Conservation (phyloP, 805 yeast species). For the Jamesozyma lodderae region DNA sequence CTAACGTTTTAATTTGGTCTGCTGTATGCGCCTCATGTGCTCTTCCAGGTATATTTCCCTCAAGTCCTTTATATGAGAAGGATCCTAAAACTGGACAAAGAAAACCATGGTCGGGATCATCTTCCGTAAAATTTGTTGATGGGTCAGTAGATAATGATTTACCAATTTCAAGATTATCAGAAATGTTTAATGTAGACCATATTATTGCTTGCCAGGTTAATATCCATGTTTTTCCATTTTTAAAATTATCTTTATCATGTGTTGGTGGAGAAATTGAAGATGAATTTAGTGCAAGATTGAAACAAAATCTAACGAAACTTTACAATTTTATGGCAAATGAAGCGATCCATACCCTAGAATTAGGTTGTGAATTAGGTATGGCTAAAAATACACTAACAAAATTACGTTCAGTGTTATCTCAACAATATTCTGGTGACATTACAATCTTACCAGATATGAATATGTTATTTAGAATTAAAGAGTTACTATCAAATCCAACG, state of each 20-base stretch:
- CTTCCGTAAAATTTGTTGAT: slow-evolving; percentile 75
- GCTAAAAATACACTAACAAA: slow-evolving; percentile 64
- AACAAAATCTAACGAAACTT: slow-evolving; percentile 41
- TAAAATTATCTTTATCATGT: slow-evolving; percentile 55
- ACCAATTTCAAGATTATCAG: slow-evolving; percentile 80
- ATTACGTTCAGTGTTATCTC: slow-evolving; percentile 64
- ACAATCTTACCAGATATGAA: slow-evolving; percentile 76
- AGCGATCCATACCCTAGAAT: slow-evolving; percentile 62
- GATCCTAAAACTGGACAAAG: slow-evolving; percentile 60
- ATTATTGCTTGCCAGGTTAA: slow-evolving; percentile 95
- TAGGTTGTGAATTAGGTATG: slow-evolving; percentile 72
- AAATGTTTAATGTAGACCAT: slow-evolving; percentile 94
- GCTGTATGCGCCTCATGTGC: slow-evolving; percentile 90
- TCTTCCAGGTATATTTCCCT: slow-evolving; percentile 80
- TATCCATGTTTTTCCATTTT: slow-evolving; percentile 85
- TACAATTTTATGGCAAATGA: slow-evolving; percentile 60
- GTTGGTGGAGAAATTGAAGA: slow-evolving; percentile 64
- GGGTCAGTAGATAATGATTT: slow-evolving; percentile 92
- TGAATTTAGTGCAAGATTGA: slow-evolving; percentile 46
- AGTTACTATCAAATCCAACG: slow-evolving; percentile 70
- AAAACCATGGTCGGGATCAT: slow-evolving; percentile 66
- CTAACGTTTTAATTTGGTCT: slow-evolving; percentile 71
- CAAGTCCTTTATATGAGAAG: slow-evolving; percentile 75
- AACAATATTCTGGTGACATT: slow-evolving; percentile 85
- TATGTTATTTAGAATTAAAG: slow-evolving; percentile 44